phyloP scores from a whole-genome alignment of 345 rosid species.

The Capsella bursapastoris region DNA sequence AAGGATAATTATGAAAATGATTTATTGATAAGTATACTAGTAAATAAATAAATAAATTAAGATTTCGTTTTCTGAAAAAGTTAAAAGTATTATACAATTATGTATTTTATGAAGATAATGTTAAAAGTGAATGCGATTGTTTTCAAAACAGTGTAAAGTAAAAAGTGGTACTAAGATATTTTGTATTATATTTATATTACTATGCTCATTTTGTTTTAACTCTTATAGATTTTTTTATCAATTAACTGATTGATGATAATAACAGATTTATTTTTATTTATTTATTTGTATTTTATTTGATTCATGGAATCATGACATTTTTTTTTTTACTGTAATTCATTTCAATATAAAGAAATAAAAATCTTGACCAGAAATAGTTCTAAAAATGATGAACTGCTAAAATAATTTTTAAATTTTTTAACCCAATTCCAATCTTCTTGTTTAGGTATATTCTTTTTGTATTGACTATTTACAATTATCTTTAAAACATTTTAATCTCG shows the following conservation, averaged over 20 bases:
- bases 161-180: not conserved
- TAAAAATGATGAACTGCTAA: not conserved
- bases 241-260: not conserved
- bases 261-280: not conserved
- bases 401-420: not conserved
- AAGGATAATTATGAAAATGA: slow-evolving; percentile 22
- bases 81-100: slow-evolving; percentile 1
- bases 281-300: not conserved
- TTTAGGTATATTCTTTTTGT: not conserved
- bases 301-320: not conserved
- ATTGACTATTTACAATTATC: not conserved
- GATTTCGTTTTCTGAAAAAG: slow-evolving; percentile 23
- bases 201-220: not conserved
- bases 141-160: not conserved
- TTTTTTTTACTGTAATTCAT: not conserved
- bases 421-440: not conserved
- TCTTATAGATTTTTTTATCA: no score
- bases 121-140: not conserved
- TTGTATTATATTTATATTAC: not conserved
- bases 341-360: not conserved
- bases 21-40: not conserved
- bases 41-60: no score
- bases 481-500: not conserved
- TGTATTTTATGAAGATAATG: not conserved
- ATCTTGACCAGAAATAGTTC: not conserved